These are phyloP conservation scores for Chamaecrista fasciculata DNA, from an alignment of 306 rosid genomes.

Conservation along the genomic window DNA sequence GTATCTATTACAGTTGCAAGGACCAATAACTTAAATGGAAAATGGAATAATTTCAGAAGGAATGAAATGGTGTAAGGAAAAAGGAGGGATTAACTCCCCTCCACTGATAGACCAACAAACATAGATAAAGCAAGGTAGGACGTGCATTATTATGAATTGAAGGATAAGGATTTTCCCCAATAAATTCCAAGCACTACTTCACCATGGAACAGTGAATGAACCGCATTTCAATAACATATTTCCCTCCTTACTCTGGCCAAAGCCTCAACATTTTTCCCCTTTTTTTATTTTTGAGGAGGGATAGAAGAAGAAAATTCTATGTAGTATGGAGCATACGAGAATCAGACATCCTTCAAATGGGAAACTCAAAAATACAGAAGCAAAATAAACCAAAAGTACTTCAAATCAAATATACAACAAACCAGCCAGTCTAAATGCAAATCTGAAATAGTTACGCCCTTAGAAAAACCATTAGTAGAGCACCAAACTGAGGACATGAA, in stretches of 20 bases:
- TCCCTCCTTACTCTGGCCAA: neutral
- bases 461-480: neutral
- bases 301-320: neutral
- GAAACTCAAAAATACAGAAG: neutral
- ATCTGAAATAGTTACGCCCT: neutral
- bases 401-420: neutral
- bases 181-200: neutral
- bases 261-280: neutral
- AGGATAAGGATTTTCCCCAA: neutral
- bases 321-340: neutral
- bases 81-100: neutral
- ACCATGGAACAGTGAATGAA: neutral
- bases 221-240: neutral
- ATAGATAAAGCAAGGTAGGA: neutral
- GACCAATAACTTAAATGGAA: neutral
- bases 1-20: slow-evolving; percentile 1
- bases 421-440: neutral
- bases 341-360: neutral
- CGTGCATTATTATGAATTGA: neutral
- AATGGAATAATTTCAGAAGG: neutral
- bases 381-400: neutral
- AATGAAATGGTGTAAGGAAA: neutral
- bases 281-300: neutral
- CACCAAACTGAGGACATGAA: neutral
- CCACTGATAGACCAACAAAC: neutral